Evolutionary conservation across 371 early-diverging fungal genomes (phyloP).

Genomic region (Phascolomyces articulosus): DNA sequence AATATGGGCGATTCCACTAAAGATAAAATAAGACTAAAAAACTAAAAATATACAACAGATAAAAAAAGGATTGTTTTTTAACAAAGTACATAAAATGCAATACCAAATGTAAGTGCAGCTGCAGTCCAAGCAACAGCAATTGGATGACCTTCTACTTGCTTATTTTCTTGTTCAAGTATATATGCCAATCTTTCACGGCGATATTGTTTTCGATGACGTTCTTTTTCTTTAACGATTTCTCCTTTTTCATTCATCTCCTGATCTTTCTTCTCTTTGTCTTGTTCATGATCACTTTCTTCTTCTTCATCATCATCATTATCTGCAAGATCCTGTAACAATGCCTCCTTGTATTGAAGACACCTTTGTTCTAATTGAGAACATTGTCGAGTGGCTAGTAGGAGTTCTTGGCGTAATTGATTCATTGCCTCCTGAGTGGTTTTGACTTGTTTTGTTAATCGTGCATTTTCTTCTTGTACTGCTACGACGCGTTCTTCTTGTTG

Average conservation of each 20-base stretch:
- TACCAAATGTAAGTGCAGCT: slow-evolving; percentile 8
- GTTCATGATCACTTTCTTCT: too few relatives aligned
- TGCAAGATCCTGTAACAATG: neutral
- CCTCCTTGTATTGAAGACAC: slow-evolving; percentile 5
- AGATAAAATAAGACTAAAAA: too few relatives aligned
- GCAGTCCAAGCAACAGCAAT: slow-evolving; percentile 11
- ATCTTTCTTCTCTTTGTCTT: neutral
- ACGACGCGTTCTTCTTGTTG: slow-evolving; percentile 1
- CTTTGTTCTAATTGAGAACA: neutral
- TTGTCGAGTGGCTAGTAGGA: neutral
- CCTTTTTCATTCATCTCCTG: neutral
- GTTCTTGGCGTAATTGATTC: neutral
- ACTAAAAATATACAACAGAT: neutral
- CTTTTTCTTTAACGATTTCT: neutral
- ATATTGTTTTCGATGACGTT: neutral
- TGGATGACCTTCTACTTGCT: slow-evolving; percentile 5
- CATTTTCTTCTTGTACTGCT: slow-evolving; percentile 2
- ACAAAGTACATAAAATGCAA: slow-evolving; percentile 4
- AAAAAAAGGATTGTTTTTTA: neutral
- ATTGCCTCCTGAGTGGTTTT: neutral
- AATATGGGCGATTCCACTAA: too few relatives aligned
- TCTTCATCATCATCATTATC: neutral
- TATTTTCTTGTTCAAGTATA: neutral
- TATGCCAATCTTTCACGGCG: neutral
- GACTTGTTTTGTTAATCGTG: neutral